These are phyloP conservation scores for Juglanconis oblonga DNA, from an alignment of 2,329 filamentous ascomycete genomes.

Conservation along the genomic window DNA sequence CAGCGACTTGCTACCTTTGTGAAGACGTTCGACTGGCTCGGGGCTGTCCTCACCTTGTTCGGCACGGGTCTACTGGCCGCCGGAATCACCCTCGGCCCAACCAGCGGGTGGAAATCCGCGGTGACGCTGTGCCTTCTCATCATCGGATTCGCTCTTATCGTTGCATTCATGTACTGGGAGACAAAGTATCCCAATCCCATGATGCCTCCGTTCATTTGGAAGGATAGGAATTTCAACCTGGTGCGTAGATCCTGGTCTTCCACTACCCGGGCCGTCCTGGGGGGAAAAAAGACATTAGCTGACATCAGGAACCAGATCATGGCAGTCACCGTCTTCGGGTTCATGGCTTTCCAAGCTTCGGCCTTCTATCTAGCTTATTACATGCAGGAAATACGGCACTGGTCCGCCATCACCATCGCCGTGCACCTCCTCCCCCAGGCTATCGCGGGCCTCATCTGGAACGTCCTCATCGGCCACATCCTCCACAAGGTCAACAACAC, in stretches of 20 bases:
- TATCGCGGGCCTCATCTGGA: constrained; percentile 60
- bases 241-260: constrained; percentile 32
- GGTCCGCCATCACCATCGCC: constrained; percentile 34
- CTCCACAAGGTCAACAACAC: constrained; percentile 65
- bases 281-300: too few relatives aligned
- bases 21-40: constrained; percentile 59
- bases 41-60: constrained; percentile 58
- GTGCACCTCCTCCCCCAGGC: constrained; percentile 64
- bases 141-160: constrained; percentile 54
- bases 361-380: constrained; percentile 64
- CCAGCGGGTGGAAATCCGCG: constrained; percentile 59
- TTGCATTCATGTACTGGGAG: constrained; percentile 62
- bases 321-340: constrained; percentile 54
- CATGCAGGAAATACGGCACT: constrained; percentile 55
- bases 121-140: constrained; percentile 63
- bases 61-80: constrained; percentile 65
- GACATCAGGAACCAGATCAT: constrained; percentile 42
- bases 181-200: constrained; percentile 45
- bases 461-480: constrained; percentile 59
- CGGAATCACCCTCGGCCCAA: constrained; percentile 55
- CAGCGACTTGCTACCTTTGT: constrained; percentile 38
- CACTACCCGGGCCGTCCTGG: background rate
- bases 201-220: constrained; percentile 55
- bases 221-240: constrained; percentile 62
- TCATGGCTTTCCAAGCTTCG: constrained; percentile 59